These are phyloP conservation scores for Daedaleopsis nitida DNA, from an alignment of 768 basidiomycete species.

Conservation along the genomic window DNA sequence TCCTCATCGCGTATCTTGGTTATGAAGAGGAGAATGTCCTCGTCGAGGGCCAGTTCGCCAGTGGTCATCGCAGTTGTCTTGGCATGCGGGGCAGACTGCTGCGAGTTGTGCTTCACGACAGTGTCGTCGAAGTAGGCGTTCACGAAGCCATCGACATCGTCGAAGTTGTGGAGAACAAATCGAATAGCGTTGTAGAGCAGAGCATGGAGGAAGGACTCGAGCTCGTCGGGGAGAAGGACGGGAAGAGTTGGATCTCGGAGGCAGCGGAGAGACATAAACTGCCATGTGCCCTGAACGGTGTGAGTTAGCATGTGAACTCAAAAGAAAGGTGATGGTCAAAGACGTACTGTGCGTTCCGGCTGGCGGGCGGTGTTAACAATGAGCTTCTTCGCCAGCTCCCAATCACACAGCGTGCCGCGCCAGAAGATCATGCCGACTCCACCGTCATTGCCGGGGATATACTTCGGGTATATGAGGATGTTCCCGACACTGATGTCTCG, in stretches of 20 bases:
- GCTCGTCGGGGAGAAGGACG: slow-evolving; percentile 17
- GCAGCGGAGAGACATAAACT: slow-evolving; percentile 18
- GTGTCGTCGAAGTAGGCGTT: background rate
- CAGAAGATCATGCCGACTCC: background rate
- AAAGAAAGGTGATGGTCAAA: no score
- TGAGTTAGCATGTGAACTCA: background rate
- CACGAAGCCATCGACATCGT: background rate
- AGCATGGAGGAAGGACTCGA: slow-evolving; percentile 22
- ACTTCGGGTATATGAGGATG: slow-evolving; percentile 1
- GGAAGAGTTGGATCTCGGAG: slow-evolving; percentile 7
- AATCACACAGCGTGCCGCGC: slow-evolving; percentile 1
- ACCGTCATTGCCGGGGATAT: background rate
- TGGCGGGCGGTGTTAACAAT: background rate
- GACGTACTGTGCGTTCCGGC: slow-evolving; percentile 1
- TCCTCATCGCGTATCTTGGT: no score
- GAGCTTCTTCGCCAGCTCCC: slow-evolving; percentile 7
- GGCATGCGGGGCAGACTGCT: background rate
- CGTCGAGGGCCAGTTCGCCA: background rate
- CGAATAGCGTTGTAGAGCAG: slow-evolving; percentile 9
- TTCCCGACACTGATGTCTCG: slow-evolving; percentile 17
- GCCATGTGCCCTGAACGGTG: slow-evolving; percentile 21
- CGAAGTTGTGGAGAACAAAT: slow-evolving; percentile 2
- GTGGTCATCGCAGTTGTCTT: background rate
- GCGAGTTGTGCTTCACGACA: background rate
- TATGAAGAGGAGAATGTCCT: background rate